Conservation (phyloP, 805 yeast genomes). For the Metschnikowia kofuensis region DNA sequence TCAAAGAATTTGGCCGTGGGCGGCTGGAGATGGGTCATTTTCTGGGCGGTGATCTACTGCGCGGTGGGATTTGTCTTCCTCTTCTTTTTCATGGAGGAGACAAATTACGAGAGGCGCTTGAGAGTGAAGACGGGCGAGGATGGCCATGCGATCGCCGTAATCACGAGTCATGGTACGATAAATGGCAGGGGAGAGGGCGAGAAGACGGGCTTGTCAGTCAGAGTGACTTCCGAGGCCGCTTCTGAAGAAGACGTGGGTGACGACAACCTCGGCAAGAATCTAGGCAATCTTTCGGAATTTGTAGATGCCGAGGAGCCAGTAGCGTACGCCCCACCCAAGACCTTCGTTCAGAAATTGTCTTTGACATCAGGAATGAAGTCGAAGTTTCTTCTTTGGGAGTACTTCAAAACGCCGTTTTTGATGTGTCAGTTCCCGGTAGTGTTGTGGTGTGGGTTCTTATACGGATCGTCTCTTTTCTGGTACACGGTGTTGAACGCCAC, state of each 20-base stretch:
- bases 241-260: constrained; percentile 5
- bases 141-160: constrained; percentile 10
- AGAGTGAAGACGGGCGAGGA: constrained; percentile 7
- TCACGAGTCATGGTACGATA: constrained; percentile 9
- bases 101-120: constrained; percentile 15
- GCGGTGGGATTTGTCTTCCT: constrained; percentile 9
- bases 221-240: background rate
- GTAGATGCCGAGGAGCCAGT: constrained; percentile 6
- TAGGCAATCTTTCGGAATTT: constrained; percentile 9
- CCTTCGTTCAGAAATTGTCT: constrained; percentile 13
- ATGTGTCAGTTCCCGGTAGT: constrained; percentile 19
- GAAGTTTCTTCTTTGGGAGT: constrained; percentile 16
- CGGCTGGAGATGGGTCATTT: constrained; percentile 18
- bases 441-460: constrained; percentile 21
- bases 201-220: background rate
- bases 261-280: constrained; percentile 3
- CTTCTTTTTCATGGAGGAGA: constrained; percentile 18
- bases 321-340: constrained; percentile 10
- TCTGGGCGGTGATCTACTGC: constrained; percentile 15
- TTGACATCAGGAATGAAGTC: constrained; percentile 12
- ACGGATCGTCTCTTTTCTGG: constrained; percentile 22
- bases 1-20: constrained; percentile 6
- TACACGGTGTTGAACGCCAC: constrained; percentile 24
- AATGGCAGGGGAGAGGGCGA: background rate
- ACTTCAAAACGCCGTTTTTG: constrained; percentile 19